A percentile compares a stretch with the other conserved stretches of the same genome.
Evolutionary conservation across 768 basidiomycete genomes (phyloP).

Genomic region (Leccinum imitatum): DNA sequence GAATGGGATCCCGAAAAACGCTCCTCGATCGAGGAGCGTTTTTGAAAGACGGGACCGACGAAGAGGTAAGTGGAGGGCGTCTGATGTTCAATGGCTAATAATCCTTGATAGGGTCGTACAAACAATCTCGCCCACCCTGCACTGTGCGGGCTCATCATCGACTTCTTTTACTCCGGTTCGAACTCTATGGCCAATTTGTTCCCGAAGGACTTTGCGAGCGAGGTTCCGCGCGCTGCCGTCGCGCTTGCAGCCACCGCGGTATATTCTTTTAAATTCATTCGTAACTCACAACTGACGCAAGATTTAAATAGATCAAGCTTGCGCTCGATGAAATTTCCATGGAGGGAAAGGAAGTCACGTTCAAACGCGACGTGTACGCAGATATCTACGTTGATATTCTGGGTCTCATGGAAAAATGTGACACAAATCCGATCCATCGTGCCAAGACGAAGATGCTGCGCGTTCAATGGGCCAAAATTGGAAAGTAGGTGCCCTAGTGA

Average conservation of each 20-base stretch:
- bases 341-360: too few species aligned
- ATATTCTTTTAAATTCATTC: not conserved
- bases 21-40: not conserved
- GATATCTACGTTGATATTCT: too few species aligned
- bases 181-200: not conserved
- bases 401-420: too few species aligned
- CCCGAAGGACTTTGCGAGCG: not conserved
- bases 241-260: not conserved
- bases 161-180: not conserved
- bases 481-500: too few species aligned
- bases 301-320: not conserved
- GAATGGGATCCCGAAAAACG: constrained; percentile 3
- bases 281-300: not conserved
- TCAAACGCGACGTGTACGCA: too few species aligned
- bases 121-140: not conserved
- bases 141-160: not conserved
- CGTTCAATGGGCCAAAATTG: too few species aligned
- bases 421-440: too few species aligned
- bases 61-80: not conserved
- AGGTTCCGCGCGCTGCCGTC: not conserved
- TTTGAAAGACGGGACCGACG: not conserved
- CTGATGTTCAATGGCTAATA: not conserved
- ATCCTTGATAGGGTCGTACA: not conserved
- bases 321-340: not conserved
- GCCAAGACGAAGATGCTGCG: too few species aligned